Evolutionary conservation across 129 eudicot species (phyloP), one percentile per base, ranked within the genome.

Genomic region (Chrysanthemum makinoi): DNA sequence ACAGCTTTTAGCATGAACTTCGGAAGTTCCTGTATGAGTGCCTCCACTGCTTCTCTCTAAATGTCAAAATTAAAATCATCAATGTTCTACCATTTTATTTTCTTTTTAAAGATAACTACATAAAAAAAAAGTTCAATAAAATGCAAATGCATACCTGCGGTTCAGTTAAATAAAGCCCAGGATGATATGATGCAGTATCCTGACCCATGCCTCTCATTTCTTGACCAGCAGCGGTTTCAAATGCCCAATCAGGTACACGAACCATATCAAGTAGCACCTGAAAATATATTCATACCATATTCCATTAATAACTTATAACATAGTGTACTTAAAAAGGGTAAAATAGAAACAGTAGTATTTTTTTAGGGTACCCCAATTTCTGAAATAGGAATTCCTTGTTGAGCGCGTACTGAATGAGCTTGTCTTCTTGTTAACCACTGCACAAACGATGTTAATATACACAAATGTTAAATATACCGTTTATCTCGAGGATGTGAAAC

Each of bases 41-140:
- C 98, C 74, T 94, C 98, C 63, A 94, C 98, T 17, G 98, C 98
- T 82, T 94, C 98, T 84, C 95, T 87, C 98, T 94, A 80, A 54
- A 66, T 26, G 61, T 74, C 73, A 67, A 63, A 65, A 48, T 43
- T 6, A 50, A 22, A 75, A 43, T 51, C 19, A 26, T 22, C 47
- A 28, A 15, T 1, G 53, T 26, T 26, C 30, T 26, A 26, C 30
- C 30, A 26, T 26, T 26, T 26, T 26, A 26, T 26, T 26, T 26
- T 26, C 30, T 0, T 26, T 26, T 26, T 26, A 26, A 26, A 26
- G 30, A 26, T 26, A 26, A 26, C 30, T 30, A 51, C 15, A 26
- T 26, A 60, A 10, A 30, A 62, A 30, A 62, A 61, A 30, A 1
- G 5, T 10, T 11, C 66, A 61, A 4, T 26, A 30, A 60, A 9